Evolutionary conservation across 2,329 filamentous ascomycete species (phyloP).

Genomic region (Monosporascus sp.): DNA sequence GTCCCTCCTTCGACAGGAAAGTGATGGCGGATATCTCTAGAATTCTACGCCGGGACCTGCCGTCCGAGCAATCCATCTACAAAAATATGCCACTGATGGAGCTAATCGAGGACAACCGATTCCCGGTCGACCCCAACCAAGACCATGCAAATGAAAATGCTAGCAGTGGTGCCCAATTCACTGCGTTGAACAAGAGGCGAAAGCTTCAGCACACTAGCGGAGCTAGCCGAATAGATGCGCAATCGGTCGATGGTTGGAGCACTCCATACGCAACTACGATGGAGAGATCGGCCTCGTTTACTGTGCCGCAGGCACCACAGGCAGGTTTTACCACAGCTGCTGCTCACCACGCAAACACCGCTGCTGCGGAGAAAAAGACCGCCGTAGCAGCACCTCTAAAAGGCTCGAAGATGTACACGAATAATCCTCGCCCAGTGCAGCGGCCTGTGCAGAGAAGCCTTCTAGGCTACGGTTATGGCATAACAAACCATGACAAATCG

Average conservation of each 20-base stretch:
- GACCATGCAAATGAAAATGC: constrained; percentile 27
- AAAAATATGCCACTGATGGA: constrained; percentile 47
- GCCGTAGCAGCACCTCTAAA: constrained; percentile 14
- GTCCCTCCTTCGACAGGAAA: constrained; percentile 61
- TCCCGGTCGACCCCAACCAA: constrained; percentile 57
- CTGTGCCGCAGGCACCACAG: constrained; percentile 41
- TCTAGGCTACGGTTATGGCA: constrained; percentile 24
- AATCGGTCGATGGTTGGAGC: constrained; percentile 27
- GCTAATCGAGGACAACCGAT: constrained; percentile 60
- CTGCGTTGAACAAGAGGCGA: constrained; percentile 20
- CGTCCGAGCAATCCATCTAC: constrained; percentile 49
- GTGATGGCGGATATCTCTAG: constrained; percentile 62
- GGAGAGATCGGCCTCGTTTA: constrained; percentile 53
- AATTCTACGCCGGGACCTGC: constrained; percentile 62
- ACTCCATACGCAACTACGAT: constrained; percentile 54
- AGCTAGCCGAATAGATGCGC: constrained; percentile 32
- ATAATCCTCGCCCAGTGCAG: constrained; percentile 6
- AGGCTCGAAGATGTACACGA: constrained; percentile 8
- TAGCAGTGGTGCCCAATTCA: constrained; percentile 3
- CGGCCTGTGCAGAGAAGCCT: constrained; percentile 24
- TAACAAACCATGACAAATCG: constrained; percentile 26
- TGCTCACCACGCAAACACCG: constrained; percentile 41
- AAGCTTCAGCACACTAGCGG: constrained; percentile 24
- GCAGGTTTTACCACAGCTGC: constrained; percentile 59
- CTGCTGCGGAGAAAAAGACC: constrained; percentile 26